phyloP scores from a whole-genome alignment of 257 asterid species.

The Solanum medicagineum region DNA sequence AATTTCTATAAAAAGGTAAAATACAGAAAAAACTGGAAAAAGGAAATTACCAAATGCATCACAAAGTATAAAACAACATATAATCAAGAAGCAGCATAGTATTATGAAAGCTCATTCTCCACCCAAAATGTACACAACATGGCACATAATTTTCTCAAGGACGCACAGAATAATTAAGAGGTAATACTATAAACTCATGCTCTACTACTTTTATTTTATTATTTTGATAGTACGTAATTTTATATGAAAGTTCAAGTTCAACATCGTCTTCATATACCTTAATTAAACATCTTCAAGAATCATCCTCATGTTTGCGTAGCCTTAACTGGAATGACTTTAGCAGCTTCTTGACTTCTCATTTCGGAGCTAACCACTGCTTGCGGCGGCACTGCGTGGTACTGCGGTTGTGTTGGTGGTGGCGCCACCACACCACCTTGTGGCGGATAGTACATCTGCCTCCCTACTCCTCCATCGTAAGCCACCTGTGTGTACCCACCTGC shows the following conservation, averaged over 20 bases:
- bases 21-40: neutral
- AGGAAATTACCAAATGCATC: neutral
- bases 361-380: constrained; percentile 15
- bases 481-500: constrained; percentile 49
- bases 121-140: neutral
- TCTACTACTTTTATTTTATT: neutral
- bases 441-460: constrained; percentile 61
- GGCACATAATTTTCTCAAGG: neutral
- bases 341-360: constrained; percentile 33
- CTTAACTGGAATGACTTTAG: constrained; percentile 29
- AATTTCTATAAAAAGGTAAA: too few relatives aligned
- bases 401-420: constrained; percentile 30
- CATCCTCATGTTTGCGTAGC: constrained; percentile 41
- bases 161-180: too few relatives aligned
- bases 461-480: constrained; percentile 58
- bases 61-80: neutral
- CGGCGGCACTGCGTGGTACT: constrained; percentile 27
- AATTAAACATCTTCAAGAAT: neutral
- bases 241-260: neutral
- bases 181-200: neutral
- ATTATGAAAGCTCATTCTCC: neutral
- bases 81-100: neutral
- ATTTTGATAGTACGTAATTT: neutral
- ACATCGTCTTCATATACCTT: neutral
- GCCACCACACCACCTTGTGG: constrained; percentile 48